Percentiles rank a stretch among this genome's conserved stretches.
phyloP scores from a whole-genome alignment of 2,329 filamentous ascomycete species.

The Exutisphaerella laricina region DNA sequence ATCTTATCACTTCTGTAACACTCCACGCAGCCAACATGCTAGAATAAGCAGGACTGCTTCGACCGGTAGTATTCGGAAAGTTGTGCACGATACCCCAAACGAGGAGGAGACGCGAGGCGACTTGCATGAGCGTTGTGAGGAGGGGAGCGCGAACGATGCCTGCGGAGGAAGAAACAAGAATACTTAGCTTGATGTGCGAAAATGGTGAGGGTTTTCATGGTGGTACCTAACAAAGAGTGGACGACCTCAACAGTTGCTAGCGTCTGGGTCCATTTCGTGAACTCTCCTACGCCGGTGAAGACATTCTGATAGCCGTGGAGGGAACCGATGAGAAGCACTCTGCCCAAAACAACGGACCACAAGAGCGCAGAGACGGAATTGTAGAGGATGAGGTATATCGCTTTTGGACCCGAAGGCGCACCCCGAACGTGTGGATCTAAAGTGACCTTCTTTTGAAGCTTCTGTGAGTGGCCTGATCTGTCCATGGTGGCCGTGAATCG shows the following conservation, averaged over 20 bases:
- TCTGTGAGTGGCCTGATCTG: constrained; percentile 24
- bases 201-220: background rate
- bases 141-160: constrained; percentile 82
- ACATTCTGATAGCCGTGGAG: constrained; percentile 48
- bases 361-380: constrained; percentile 71
- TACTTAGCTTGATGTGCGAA: background rate
- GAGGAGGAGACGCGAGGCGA: constrained; percentile 77
- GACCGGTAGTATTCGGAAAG: constrained; percentile 60
- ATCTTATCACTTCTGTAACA: constrained; percentile 86
- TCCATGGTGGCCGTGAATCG: constrained; percentile 24
- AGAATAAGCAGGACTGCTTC: constrained; percentile 56
- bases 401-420: constrained; percentile 28
- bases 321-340: constrained; percentile 54
- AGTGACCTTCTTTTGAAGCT: constrained; percentile 9
- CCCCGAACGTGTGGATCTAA: constrained; percentile 9
- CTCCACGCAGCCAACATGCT: constrained; percentile 84
- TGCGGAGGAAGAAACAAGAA: constrained; percentile 32
- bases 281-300: constrained; percentile 58
- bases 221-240: constrained; percentile 69
- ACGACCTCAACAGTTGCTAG: constrained; percentile 75
- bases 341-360: constrained; percentile 71
- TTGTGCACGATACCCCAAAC: constrained; percentile 77
- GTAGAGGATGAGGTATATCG: constrained; percentile 72
- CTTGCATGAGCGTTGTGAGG: constrained; percentile 83
- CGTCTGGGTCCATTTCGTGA: constrained; percentile 76